Percentiles rank a stretch among this genome's conserved stretches.
These are phyloP conservation scores for Cyclotella cryptica DNA, from an alignment of 108 stramenopile genomes.

Conservation along the genomic window DNA sequence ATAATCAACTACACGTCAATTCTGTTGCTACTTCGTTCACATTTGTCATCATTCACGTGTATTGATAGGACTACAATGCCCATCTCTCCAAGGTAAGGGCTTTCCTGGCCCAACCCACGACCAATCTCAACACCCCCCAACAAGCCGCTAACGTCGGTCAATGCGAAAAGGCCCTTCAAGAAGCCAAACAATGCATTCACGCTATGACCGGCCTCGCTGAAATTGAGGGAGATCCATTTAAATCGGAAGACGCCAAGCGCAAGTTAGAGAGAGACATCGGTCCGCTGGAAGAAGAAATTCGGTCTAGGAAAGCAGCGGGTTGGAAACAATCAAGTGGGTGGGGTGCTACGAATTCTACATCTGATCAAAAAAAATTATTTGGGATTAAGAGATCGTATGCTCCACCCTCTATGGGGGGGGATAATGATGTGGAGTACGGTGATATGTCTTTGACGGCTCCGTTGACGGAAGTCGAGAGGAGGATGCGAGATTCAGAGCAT, in stretches of 20 bases:
- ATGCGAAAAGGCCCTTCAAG: conserved; percentile 64
- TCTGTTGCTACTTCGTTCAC: neutral
- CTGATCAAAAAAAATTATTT: conserved; percentile 31
- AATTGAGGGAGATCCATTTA: conserved; percentile 74
- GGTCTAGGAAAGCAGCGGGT: conserved; percentile 38
- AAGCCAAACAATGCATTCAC: conserved; percentile 69
- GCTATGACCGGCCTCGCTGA: conserved; percentile 84
- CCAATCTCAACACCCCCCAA: neutral
- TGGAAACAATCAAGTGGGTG: conserved; percentile 1
- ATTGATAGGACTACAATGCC: conserved; percentile 70
- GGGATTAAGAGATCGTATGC: conserved; percentile 35
- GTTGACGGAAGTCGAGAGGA: conserved; percentile 49
- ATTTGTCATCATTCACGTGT: neutral
- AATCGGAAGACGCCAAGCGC: conserved; percentile 63
- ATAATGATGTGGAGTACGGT: conserved; percentile 37
- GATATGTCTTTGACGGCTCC: conserved; percentile 32
- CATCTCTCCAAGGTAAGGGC: conserved; percentile 70
- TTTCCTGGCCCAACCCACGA: conserved; percentile 60
- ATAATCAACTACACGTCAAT: neutral
- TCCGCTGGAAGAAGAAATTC: conserved; percentile 72
- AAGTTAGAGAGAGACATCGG: conserved; percentile 70
- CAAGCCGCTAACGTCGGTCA: conserved; percentile 6
- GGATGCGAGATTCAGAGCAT: conserved; percentile 71
- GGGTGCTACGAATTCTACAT: conserved; percentile 1
- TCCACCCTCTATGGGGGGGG: conserved; percentile 28